Percentiles rank a stretch among this genome's conserved stretches.
Evolutionary conservation across 768 basidiomycete genomes (phyloP).

Genomic region (Trametes cubensis): DNA sequence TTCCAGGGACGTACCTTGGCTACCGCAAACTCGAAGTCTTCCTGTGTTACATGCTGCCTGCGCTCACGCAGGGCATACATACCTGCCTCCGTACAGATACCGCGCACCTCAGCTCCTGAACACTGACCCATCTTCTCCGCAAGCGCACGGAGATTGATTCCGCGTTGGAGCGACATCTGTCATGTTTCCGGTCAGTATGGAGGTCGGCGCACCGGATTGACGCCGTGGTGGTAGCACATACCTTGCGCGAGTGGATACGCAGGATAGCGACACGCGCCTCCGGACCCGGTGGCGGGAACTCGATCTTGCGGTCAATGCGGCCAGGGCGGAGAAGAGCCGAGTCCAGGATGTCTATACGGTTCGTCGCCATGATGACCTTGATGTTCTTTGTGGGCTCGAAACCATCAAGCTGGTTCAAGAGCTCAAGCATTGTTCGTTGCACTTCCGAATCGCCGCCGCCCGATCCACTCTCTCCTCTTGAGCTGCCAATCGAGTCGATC

Average conservation of each 20-base stretch:
- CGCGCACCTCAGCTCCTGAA: slow-evolving; percentile 95
- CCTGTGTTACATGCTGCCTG: slow-evolving; percentile 95
- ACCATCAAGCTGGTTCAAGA: slow-evolving; percentile 67
- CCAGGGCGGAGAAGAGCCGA: slow-evolving; percentile 91
- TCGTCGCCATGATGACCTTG: slow-evolving; percentile 96
- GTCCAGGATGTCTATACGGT: slow-evolving; percentile 97
- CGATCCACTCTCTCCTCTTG: slow-evolving; percentile 76
- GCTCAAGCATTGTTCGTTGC: slow-evolving; percentile 67
- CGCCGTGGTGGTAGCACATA: slow-evolving; percentile 32
- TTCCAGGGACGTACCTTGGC: slow-evolving; percentile 67
- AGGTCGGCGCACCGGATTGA: neutral
- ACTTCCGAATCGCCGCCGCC: slow-evolving; percentile 69
- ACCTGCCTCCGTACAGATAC: slow-evolving; percentile 97
- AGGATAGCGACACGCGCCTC: slow-evolving; percentile 97
- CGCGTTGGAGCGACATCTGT: slow-evolving; percentile 96
- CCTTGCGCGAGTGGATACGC: slow-evolving; percentile 95
- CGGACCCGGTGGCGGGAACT: slow-evolving; percentile 97
- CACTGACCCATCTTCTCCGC: slow-evolving; percentile 99
- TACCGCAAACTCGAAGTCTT: slow-evolving; percentile 98
- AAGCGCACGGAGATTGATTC: slow-evolving; percentile 93
- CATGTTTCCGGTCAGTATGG: neutral
- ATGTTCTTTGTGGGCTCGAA: slow-evolving; percentile 79
- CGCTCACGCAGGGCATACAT: slow-evolving; percentile 98
- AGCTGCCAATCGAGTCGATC: slow-evolving; percentile 96
- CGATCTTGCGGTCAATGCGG: slow-evolving; percentile 96